These are phyloP conservation scores for Podila epicladia DNA, from an alignment of 192 early-diverging fungal species.

Conservation along the genomic window DNA sequence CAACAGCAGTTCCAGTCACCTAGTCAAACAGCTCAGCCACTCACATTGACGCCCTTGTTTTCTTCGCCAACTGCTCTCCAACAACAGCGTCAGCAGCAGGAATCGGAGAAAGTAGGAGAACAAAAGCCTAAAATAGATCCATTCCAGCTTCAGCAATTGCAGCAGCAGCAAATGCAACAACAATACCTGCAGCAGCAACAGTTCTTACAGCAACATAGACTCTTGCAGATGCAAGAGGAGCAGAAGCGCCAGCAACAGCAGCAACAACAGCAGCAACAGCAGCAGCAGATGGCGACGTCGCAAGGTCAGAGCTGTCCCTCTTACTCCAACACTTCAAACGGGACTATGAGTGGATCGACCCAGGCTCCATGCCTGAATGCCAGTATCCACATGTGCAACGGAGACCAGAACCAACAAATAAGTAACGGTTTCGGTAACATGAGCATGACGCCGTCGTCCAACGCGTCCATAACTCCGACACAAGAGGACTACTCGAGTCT, in stretches of 20 bases:
- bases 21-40: conserved; percentile 20
- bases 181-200: conserved; percentile 41
- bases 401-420: no score
- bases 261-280: neutral
- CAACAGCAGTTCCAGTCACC: neutral
- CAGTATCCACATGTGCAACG: no score
- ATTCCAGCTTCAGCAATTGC: conserved; percentile 17
- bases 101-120: conserved; percentile 15
- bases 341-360: no score
- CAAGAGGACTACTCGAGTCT: conserved; percentile 21
- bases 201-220: conserved; percentile 41
- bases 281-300: neutral
- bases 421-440: neutral
- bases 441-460: neutral
- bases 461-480: neutral
- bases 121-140: conserved; percentile 7
- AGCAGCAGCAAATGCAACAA: conserved; percentile 8
- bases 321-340: no score
- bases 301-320: no score
- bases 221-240: conserved; percentile 29
- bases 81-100: conserved; percentile 21
- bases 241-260: conserved; percentile 35
- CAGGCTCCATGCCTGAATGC: no score
- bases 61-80: conserved; percentile 27
- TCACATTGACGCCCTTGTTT: conserved; percentile 36